Conservation (phyloP, 768 basidiomycete genomes). For the Kwoniella newhampshirensis region DNA sequence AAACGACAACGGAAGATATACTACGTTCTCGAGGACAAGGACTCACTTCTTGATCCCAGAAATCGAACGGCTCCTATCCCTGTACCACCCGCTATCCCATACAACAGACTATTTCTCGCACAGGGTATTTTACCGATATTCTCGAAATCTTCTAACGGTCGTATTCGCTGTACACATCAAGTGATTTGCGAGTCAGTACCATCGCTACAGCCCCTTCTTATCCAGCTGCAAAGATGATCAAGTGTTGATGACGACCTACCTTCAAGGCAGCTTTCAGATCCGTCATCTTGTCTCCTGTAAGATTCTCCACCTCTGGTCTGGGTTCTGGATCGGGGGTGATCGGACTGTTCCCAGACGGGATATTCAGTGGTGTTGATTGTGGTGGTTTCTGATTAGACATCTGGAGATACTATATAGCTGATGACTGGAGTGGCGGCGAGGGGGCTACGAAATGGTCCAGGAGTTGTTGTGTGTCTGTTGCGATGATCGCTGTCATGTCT, state of each 20-base stretch:
- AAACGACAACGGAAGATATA: background rate
- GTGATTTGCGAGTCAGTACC: background rate
- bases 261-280: conserved; percentile 39
- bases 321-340: conserved; percentile 22
- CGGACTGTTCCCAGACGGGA: conserved; percentile 43
- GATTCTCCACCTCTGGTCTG: conserved; percentile 20
- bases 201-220: background rate
- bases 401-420: too few relatives aligned
- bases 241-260: too few relatives aligned
- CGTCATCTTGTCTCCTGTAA: conserved; percentile 35
- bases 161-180: conserved; percentile 28
- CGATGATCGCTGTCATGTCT: background rate
- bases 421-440: too few relatives aligned
- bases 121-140: conserved; percentile 51
- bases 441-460: background rate
- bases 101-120: conserved; percentile 44
- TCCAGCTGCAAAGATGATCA: too few relatives aligned
- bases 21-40: background rate
- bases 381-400: background rate
- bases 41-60: conserved; percentile 44
- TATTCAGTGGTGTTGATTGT: conserved; percentile 32
- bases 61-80: conserved; percentile 47
- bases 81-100: conserved; percentile 48
- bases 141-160: conserved; percentile 37
- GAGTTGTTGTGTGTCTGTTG: background rate